These are phyloP conservation scores for Ceratocystiopsis sp. DNA, from an alignment of 2,329 filamentous ascomycete genomes.

Conservation along the genomic window DNA sequence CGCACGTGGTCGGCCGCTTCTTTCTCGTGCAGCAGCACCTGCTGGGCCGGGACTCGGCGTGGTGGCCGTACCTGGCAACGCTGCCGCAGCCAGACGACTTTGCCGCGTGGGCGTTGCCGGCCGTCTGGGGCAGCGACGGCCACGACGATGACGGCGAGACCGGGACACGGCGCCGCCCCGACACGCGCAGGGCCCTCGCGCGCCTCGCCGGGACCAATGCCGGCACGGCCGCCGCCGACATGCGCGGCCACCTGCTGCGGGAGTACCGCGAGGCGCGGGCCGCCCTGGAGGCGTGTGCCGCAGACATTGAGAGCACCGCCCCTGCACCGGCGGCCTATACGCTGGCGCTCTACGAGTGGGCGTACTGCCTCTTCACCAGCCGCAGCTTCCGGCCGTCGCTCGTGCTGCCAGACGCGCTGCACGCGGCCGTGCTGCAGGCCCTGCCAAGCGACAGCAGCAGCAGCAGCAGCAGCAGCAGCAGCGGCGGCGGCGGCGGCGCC, in stretches of 20 bases:
- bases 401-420: constrained; percentile 25
- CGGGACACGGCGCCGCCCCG: no score
- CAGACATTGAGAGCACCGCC: constrained; percentile 16
- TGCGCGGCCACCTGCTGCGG: constrained; percentile 11
- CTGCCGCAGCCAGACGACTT: constrained; percentile 43
- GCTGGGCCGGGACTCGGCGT: constrained; percentile 38
- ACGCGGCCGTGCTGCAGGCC: not conserved
- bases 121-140: constrained; percentile 48
- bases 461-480: constrained; percentile 9
- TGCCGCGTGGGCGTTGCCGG: constrained; percentile 35
- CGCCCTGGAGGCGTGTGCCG: constrained; percentile 8
- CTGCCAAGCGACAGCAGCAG: not conserved
- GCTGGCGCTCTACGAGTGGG: constrained; percentile 42
- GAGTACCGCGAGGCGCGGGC: no score
- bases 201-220: constrained; percentile 38
- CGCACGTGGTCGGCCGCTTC: constrained; percentile 48
- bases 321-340: constrained; percentile 21
- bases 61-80: constrained; percentile 49
- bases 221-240: constrained; percentile 29
- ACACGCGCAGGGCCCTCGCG: not conserved
- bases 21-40: constrained; percentile 54
- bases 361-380: constrained; percentile 46
- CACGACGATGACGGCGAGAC: constrained; percentile 18
- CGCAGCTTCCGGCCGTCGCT: constrained; percentile 46
- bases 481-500: constrained; percentile 13